Base-by-base conservation (phyloP, 768 basidiomycete genomes). In the Pisolithus microcarpus region DNA sequence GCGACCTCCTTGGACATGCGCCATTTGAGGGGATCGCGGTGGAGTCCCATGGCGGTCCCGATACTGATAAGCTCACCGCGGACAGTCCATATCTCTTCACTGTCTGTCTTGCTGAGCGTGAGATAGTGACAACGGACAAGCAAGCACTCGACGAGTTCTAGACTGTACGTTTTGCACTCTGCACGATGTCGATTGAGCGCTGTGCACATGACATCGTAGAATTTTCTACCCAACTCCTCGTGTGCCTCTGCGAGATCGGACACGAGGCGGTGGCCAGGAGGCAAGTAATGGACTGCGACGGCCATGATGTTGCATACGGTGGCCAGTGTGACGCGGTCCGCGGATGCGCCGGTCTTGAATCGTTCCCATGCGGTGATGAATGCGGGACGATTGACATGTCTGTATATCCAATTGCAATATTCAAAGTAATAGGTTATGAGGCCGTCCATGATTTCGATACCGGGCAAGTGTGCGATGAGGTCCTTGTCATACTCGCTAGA, bases 351-450 rank as follows among this genome's bases (percentile, higher is more conserved):
- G 31, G 70, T 75, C 64, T 88, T 90, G 73, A 84, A 90, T 26
- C 79, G 80, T 28, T 78, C 73, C 88, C 87, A 91, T 19, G 82
- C 80, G 24, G 72, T 66, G 10, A 69, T 67, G 62, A 91, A 87
- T 13, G 80, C 71, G 1, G 69, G 51, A 49, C 82, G 75, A 65
- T 88, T 84, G 52, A 91, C 78, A 61, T 87, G 83, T 38, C 85
- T 81, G 66, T 89, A 87, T 48, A 90, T 80, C 88, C 88, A 91
- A 65, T 86, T 89, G 75, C 87, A 88, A 61, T 86, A 87, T 57
- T 87, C 85, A 59, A 90, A 90, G 66, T 91, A 91, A 68, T 82
- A 84, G 44, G 69, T 68, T 61, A 91, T 75, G 48, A 91, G 80
- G 16, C 75, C 78, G 60, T 91, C 88, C 58, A 90, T 82, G 47